These are phyloP conservation scores for Aspergillus sclerotiicarbonarius DNA, from an alignment of 495 filamentous ascomycete genomes.

Conservation along the genomic window DNA sequence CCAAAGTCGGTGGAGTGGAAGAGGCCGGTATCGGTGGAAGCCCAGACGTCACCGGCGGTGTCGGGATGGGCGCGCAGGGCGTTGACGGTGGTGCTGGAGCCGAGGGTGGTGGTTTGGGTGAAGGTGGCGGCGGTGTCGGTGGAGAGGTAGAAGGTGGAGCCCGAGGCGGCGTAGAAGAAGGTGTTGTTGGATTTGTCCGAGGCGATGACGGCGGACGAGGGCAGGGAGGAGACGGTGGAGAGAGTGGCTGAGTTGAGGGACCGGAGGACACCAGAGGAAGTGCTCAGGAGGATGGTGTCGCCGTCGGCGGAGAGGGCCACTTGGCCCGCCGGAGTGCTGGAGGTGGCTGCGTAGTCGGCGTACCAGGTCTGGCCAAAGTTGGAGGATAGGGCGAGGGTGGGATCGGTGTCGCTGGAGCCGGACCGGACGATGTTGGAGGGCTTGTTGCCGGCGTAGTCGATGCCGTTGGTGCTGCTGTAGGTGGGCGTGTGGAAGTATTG, in stretches of 20 bases:
- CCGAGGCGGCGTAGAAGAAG: slow-evolving; percentile 14
- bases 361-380: slow-evolving; percentile 16
- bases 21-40: slow-evolving; percentile 14
- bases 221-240: slow-evolving; percentile 12
- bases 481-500: slow-evolving; percentile 12
- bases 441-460: slow-evolving; percentile 19
- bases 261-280: not conserved
- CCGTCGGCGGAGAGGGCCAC: slow-evolving; percentile 15
- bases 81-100: slow-evolving; percentile 11
- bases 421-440: slow-evolving; percentile 16
- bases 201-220: slow-evolving; percentile 15
- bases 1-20: slow-evolving; percentile 17
- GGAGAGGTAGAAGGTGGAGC: slow-evolving; percentile 15
- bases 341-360: slow-evolving; percentile 13
- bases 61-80: slow-evolving; percentile 16
- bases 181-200: slow-evolving; percentile 17
- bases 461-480: slow-evolving; percentile 12
- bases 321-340: slow-evolving; percentile 9
- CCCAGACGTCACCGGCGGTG: slow-evolving; percentile 16
- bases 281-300: slow-evolving; percentile 15
- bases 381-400: slow-evolving; percentile 14
- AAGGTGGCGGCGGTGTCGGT: slow-evolving; percentile 7
- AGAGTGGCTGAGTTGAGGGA: slow-evolving; percentile 9
- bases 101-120: slow-evolving; percentile 9
- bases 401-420: slow-evolving; percentile 6